A percentile compares a stretch with the other conserved stretches of the same genome.
These are phyloP conservation scores for Didymosphaeria variabile DNA, from an alignment of 2,329 filamentous ascomycete genomes.

Conservation along the genomic window DNA sequence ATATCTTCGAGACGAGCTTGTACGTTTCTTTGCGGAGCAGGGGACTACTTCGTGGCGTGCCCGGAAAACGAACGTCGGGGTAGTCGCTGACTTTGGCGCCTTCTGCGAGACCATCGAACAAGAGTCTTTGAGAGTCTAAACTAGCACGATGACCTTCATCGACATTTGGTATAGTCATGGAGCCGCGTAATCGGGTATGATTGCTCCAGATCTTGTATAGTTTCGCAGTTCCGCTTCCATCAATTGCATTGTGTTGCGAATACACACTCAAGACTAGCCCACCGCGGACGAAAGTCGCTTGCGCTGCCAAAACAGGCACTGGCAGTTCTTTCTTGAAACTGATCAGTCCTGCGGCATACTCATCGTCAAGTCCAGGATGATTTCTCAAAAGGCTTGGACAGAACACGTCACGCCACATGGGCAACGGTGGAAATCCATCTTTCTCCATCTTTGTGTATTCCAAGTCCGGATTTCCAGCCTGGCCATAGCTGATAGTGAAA, in stretches of 20 bases:
- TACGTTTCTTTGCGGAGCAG: slow-evolving; percentile 14
- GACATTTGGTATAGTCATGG: background rate
- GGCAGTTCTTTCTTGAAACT: slow-evolving; percentile 19
- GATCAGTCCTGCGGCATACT: slow-evolving; percentile 11
- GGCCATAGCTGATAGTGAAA: slow-evolving; percentile 17
- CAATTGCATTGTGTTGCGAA: slow-evolving; percentile 33
- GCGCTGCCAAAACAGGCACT: slow-evolving; percentile 31
- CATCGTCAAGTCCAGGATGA: slow-evolving; percentile 16
- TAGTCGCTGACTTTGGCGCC: background rate
- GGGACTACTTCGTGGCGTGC: background rate
- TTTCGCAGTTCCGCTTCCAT: slow-evolving; percentile 27
- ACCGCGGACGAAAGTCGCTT: slow-evolving; percentile 38
- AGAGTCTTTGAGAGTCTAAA: slow-evolving; percentile 1
- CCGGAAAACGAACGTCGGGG: slow-evolving; percentile 14
- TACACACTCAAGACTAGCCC: slow-evolving; percentile 40
- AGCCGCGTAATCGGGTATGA: slow-evolving; percentile 6
- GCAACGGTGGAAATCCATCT: slow-evolving; percentile 21
- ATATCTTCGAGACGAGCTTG: slow-evolving; percentile 19
- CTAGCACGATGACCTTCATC: background rate
- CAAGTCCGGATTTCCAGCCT: slow-evolving; percentile 7
- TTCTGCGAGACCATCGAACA: slow-evolving; percentile 8
- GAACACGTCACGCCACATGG: slow-evolving; percentile 18
- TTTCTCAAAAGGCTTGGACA: slow-evolving; percentile 11
- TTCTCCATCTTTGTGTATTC: slow-evolving; percentile 19
- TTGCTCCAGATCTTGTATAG: slow-evolving; percentile 27